Evolutionary conservation across 306 rosid genomes (phyloP).

Genomic region (Mucuna pruriens): DNA sequence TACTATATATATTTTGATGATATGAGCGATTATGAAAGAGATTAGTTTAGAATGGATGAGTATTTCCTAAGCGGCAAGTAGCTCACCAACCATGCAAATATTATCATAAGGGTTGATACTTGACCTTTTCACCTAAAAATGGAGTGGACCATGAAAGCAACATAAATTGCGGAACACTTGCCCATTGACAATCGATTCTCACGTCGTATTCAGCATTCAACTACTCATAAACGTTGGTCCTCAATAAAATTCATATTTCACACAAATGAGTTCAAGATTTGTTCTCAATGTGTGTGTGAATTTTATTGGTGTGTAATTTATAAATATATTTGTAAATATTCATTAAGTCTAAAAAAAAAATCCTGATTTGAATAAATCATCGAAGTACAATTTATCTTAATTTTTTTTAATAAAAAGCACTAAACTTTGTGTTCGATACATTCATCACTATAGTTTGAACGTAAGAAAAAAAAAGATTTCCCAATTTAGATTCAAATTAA

Average conservation of each 20-base stretch:
- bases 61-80: background rate
- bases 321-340: no score
- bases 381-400: no score
- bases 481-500: background rate
- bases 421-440: background rate
- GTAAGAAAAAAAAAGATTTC: background rate
- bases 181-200: constrained; percentile 1
- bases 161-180: background rate
- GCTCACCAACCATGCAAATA: background rate
- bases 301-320: no score
- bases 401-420: no score
- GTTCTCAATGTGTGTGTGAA: no score
- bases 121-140: background rate
- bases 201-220: background rate
- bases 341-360: no score
- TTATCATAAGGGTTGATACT: background rate
- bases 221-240: no score
- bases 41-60: background rate
- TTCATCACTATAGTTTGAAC: background rate
- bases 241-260: no score
- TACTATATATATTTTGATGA: no score
- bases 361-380: no score
- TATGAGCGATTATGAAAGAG: background rate
- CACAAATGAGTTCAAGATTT: no score
- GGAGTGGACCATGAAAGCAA: constrained; percentile 13